A percentile compares a stretch with the other conserved stretches of the same genome.
Evolutionary conservation across 352 stramenopile genomes (phyloP).

Genomic region (Blastocystis sp.): DNA sequence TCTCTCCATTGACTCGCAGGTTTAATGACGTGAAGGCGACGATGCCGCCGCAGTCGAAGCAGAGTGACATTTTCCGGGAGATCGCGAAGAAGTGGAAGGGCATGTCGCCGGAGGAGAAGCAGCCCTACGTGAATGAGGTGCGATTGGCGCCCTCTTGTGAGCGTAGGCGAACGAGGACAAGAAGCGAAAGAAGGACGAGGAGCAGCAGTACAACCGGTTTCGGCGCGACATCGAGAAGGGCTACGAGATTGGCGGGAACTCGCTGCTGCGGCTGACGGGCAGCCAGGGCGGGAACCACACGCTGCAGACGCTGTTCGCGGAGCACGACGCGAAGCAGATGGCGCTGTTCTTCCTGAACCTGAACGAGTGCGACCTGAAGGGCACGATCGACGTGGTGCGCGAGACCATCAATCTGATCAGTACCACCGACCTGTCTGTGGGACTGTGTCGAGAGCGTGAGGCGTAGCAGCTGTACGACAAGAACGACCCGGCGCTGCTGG

Average conservation of each 20-base stretch:
- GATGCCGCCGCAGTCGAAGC: conserved; percentile 27
- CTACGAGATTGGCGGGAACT: neutral
- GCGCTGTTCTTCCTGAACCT: conserved; percentile 19
- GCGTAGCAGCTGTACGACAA: conserved; percentile 16
- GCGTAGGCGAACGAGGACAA: conserved; percentile 54
- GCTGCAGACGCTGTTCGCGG: conserved; percentile 16
- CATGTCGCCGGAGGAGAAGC: conserved; percentile 37
- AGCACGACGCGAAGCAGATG: conserved; percentile 13
- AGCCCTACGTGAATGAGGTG: conserved; percentile 62
- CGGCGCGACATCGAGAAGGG: conserved; percentile 53
- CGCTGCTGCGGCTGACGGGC: neutral
- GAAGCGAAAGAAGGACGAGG: conserved; percentile 36
- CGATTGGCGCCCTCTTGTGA: neutral
- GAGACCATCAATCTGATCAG: neutral
- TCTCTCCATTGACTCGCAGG: neutral
- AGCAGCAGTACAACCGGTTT: conserved; percentile 55
- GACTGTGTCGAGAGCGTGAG: neutral
- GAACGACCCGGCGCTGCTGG: neutral
- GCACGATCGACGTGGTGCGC: conserved; percentile 5
- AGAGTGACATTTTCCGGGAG: conserved; percentile 65
- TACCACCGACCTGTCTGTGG: neutral
- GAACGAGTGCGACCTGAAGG: conserved; percentile 58
- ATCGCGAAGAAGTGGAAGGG: conserved; percentile 36
- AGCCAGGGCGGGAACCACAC: neutral
- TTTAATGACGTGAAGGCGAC: conserved; percentile 33